Percentiles rank a stretch among this genome's conserved stretches.
Conservation (phyloP, 768 basidiomycete species). For the Russula brevipes region DNA sequence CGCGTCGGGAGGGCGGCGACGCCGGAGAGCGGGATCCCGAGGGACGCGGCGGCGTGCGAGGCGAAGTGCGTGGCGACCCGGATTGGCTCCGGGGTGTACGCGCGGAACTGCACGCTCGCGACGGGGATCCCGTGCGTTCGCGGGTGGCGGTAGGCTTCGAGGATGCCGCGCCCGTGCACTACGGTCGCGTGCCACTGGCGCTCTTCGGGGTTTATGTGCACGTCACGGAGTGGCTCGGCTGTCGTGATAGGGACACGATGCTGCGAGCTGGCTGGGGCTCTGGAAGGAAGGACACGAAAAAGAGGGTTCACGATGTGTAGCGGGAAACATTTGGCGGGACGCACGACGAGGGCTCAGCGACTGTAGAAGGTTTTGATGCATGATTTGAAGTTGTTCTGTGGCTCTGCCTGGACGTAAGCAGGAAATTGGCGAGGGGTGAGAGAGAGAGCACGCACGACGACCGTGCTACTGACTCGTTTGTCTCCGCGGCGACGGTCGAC, state of each 20-base stretch:
- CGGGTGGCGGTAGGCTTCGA: constrained; percentile 51
- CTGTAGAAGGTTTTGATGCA: neutral
- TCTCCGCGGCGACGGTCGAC: neutral
- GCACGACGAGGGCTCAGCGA: neutral
- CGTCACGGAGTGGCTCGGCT: constrained; percentile 10
- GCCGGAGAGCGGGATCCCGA: constrained; percentile 73
- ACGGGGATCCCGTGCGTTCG: constrained; percentile 68
- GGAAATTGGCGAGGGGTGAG: neutral
- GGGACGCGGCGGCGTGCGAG: constrained; percentile 74
- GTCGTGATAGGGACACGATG: neutral
- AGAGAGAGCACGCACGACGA: neutral
- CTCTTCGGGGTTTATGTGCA: constrained; percentile 30
- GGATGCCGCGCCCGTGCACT: constrained; percentile 56
- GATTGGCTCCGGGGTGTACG: constrained; percentile 62
- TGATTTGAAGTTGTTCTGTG: neutral
- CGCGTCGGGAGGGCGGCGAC: constrained; percentile 64
- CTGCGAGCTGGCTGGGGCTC: neutral
- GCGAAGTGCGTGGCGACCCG: constrained; percentile 82
- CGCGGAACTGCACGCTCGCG: constrained; percentile 77
- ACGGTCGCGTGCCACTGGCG: constrained; percentile 47
- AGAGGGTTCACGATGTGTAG: neutral
- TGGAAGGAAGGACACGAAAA: neutral
- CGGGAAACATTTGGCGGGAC: neutral
- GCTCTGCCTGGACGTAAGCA: neutral
- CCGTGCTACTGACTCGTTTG: neutral